Percentiles rank a stretch among this genome's conserved stretches.
Evolutionary conservation across 768 basidiomycete genomes (phyloP).

Genomic region (Crucibulum laeve): DNA sequence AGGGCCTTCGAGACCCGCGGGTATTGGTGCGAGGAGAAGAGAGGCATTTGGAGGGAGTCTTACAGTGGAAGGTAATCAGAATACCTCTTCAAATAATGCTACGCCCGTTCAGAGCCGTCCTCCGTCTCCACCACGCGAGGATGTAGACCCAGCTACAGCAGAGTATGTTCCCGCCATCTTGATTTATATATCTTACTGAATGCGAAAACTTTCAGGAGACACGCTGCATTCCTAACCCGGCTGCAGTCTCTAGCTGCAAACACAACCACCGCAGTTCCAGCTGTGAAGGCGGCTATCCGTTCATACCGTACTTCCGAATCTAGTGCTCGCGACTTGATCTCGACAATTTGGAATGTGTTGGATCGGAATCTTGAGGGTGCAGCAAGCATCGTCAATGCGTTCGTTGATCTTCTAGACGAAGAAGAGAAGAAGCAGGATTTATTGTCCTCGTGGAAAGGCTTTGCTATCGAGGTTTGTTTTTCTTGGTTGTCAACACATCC

Average conservation of each 20-base stretch:
- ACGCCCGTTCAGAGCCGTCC: constrained; percentile 26
- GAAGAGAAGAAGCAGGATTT: constrained; percentile 80
- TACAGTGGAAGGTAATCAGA: constrained; percentile 33
- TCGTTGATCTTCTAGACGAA: constrained; percentile 78
- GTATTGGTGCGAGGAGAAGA: constrained; percentile 38
- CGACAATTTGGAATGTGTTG: constrained; percentile 75
- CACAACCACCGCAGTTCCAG: constrained; percentile 51
- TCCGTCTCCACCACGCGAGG: constrained; percentile 35
- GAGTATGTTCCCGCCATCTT: constrained; percentile 37
- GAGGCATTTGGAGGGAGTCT: constrained; percentile 61
- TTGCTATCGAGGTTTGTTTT: constrained; percentile 68
- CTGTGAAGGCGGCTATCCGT: constrained; percentile 71
- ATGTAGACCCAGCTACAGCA: constrained; percentile 47
- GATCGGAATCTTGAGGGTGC: constrained; percentile 61
- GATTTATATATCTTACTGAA: not conserved
- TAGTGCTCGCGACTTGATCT: constrained; percentile 79
- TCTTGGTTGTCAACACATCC: not conserved
- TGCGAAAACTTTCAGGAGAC: constrained; percentile 42
- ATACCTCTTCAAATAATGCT: constrained; percentile 11
- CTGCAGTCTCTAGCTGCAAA: constrained; percentile 57
- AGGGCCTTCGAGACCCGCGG: not conserved
- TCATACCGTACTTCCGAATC: constrained; percentile 76
- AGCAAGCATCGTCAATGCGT: constrained; percentile 63
- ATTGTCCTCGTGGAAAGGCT: constrained; percentile 75
- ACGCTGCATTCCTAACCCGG: constrained; percentile 60